A percentile compares a stretch with the other conserved stretches of the same genome.
These are phyloP conservation scores for Aspergillus versicolor DNA, from an alignment of 2,329 filamentous ascomycete species.

Conservation along the genomic window DNA sequence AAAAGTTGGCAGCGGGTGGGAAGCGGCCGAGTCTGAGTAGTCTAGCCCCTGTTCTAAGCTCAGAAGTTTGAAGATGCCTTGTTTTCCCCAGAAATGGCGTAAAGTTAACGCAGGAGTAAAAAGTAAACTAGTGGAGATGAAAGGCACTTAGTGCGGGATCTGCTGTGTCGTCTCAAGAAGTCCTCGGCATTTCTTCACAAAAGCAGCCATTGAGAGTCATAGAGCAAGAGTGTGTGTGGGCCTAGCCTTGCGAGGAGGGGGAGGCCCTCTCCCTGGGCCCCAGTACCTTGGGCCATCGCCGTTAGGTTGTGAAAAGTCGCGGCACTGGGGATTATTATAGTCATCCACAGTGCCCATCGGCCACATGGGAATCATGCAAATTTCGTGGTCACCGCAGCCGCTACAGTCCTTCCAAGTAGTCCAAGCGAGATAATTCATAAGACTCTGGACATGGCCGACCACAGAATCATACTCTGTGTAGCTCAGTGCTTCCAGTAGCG, in stretches of 20 bases:
- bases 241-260: conserved; percentile 2
- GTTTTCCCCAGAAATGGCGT: neutral
- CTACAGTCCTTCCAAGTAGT: conserved; percentile 59
- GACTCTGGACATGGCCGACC: conserved; percentile 31
- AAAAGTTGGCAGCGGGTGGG: neutral
- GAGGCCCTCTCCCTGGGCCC: conserved; percentile 16
- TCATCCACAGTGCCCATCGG: conserved; percentile 57
- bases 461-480: conserved; percentile 25
- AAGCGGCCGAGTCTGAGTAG: neutral
- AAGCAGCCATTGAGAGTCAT: neutral
- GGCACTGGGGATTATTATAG: conserved; percentile 51
- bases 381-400: conserved; percentile 54
- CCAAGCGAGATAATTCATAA: conserved; percentile 58
- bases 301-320: conserved; percentile 26
- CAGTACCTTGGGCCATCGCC: conserved; percentile 28
- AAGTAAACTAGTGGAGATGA: neutral
- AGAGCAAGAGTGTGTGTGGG: neutral
- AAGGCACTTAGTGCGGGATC: too few relatives aligned
- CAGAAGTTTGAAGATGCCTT: neutral
- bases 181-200: neutral
- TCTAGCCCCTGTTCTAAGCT: neutral
- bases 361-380: conserved; percentile 66
- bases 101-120: neutral
- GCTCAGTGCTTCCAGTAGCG: conserved; percentile 26
- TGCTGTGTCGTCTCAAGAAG: neutral